Evolutionary conservation across 2,329 filamentous ascomycete species (phyloP).

Genomic region (Cadophora gregata): DNA sequence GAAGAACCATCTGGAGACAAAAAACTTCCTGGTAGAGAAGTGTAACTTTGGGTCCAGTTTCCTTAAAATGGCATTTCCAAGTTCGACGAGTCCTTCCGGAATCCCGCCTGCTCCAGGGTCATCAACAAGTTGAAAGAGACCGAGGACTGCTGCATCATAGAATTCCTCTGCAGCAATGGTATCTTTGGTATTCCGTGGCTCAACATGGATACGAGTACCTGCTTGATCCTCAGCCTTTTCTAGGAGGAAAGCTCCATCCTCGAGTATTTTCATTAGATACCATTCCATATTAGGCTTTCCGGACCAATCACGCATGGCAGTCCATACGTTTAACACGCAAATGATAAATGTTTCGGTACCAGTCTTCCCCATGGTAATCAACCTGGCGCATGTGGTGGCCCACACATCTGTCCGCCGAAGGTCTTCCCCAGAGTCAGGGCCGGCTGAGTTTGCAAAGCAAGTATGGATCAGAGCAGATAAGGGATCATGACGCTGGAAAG

Average conservation of each 20-base stretch:
- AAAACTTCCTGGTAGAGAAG: slow-evolving; percentile 78
- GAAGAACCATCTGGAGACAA: slow-evolving; percentile 92
- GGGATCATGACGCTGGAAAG: slow-evolving; percentile 87
- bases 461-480: slow-evolving; percentile 86
- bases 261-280: slow-evolving; percentile 92
- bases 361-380: slow-evolving; percentile 79
- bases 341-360: slow-evolving; percentile 82
- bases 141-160: slow-evolving; percentile 80
- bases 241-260: slow-evolving; percentile 89
- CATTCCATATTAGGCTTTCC: slow-evolving; percentile 89
- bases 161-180: slow-evolving; percentile 86
- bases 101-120: slow-evolving; percentile 85
- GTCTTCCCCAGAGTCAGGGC: slow-evolving; percentile 82
- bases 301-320: slow-evolving; percentile 85
- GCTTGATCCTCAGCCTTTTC: slow-evolving; percentile 84
- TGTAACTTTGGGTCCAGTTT: slow-evolving; percentile 76
- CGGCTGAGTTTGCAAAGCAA: slow-evolving; percentile 85
- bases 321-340: slow-evolving; percentile 86
- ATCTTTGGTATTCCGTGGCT: slow-evolving; percentile 77
- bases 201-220: slow-evolving; percentile 72
- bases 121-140: slow-evolving; percentile 85
- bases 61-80: slow-evolving; percentile 82
- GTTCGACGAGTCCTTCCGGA: slow-evolving; percentile 81
- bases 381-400: slow-evolving; percentile 83
- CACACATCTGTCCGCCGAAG: slow-evolving; percentile 81